These are phyloP conservation scores for Pyrus pyrifolia DNA, from an alignment of 306 rosid species.

Conservation along the genomic window DNA sequence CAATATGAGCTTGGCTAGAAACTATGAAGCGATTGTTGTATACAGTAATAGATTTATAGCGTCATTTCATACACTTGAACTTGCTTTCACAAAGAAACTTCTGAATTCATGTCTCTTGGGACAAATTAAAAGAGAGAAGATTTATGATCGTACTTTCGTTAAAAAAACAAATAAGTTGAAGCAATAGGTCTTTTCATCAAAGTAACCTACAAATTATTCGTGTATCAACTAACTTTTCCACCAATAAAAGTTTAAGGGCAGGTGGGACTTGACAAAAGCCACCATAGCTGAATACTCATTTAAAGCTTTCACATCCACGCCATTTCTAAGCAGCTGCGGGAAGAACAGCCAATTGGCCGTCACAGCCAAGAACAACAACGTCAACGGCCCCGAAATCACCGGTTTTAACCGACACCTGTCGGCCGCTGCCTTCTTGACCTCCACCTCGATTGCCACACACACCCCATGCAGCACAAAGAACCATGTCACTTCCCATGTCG, in stretches of 20 bases:
- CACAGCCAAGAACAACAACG: slow-evolving; percentile 33
- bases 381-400: slow-evolving; percentile 29
- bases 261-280: slow-evolving; percentile 14
- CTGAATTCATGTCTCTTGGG: no score
- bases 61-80: neutral
- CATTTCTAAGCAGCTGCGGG: slow-evolving; percentile 54
- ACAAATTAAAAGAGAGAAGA: no score
- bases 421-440: slow-evolving; percentile 26
- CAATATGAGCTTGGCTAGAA: neutral
- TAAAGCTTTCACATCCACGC: slow-evolving; percentile 31
- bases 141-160: no score
- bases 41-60: neutral
- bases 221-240: neutral
- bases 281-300: slow-evolving; percentile 30
- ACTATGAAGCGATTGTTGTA: neutral
- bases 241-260: neutral
- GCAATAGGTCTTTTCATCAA: neutral
- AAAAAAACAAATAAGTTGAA: no score
- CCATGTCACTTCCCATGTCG: slow-evolving; percentile 81
- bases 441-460: slow-evolving; percentile 42
- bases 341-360: slow-evolving; percentile 52
- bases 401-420: slow-evolving; percentile 34
- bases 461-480: slow-evolving; percentile 57
- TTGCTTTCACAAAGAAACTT: no score
- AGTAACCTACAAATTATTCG: neutral